Percentiles rank a stretch among this genome's conserved stretches.
These are phyloP conservation scores for Clarireedia sp. DNA, from an alignment of 2,329 filamentous ascomycete genomes.

Conservation along the genomic window DNA sequence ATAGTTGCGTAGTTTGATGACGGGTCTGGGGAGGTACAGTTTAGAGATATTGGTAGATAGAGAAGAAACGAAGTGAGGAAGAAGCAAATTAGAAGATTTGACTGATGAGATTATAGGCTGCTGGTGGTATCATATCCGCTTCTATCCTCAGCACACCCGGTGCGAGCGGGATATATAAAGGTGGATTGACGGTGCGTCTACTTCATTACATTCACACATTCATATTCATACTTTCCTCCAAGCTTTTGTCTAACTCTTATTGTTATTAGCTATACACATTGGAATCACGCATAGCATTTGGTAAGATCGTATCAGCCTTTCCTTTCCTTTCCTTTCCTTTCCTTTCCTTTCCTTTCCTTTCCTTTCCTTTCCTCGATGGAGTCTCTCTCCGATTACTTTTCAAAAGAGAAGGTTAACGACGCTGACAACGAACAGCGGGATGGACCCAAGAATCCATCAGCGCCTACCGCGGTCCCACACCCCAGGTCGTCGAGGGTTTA, in stretches of 20 bases:
- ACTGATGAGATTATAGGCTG: constrained; percentile 35
- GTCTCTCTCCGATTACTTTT: background rate
- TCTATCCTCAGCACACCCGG: constrained; percentile 50
- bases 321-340: background rate
- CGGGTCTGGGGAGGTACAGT: too few relatives aligned
- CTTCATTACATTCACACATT: background rate
- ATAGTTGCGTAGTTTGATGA: too few relatives aligned
- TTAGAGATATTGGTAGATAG: too few relatives aligned
- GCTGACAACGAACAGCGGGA: constrained; percentile 40
- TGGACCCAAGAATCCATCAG: constrained; percentile 49
- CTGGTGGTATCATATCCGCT: constrained; percentile 54
- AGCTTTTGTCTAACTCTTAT: background rate
- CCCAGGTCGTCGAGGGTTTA: constrained; percentile 46
- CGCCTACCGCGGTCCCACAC: constrained; percentile 50
- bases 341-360: too few relatives aligned
- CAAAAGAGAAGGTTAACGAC: background rate
- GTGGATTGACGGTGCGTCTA: constrained; percentile 45
- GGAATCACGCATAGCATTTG: constrained; percentile 26
- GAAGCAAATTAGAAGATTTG: background rate
- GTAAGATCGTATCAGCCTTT: constrained; percentile 12
- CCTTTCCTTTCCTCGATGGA: too few relatives aligned
- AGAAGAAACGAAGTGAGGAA: background rate
- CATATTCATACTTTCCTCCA: background rate
- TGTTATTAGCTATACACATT: constrained; percentile 25
- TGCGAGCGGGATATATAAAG: constrained; percentile 50